These are phyloP conservation scores for Arthrocladium fulminans DNA, from an alignment of 2,329 filamentous ascomycete species.

Conservation along the genomic window DNA sequence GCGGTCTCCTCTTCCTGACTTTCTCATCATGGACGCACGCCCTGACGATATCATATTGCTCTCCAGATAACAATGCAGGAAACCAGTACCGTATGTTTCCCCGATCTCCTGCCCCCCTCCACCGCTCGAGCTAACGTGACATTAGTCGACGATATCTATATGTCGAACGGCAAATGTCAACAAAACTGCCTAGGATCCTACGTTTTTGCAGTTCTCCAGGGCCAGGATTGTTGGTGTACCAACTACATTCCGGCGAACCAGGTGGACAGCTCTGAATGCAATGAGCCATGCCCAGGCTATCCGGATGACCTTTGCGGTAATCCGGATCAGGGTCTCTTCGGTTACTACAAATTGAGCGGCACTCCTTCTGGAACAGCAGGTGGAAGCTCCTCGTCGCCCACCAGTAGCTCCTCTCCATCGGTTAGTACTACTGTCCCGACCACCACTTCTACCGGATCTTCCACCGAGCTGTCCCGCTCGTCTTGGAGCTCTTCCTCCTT, in stretches of 20 bases:
- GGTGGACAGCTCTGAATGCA: constrained; percentile 30
- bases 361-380: constrained; percentile 19
- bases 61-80: neutral
- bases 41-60: constrained; percentile 2
- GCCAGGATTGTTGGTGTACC: constrained; percentile 42
- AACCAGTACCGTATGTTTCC: neutral
- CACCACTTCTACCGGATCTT: constrained; percentile 10
- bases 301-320: constrained; percentile 39
- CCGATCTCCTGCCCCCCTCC: neutral
- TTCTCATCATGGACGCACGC: constrained; percentile 3
- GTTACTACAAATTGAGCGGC: constrained; percentile 32
- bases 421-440: constrained; percentile 21
- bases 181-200: constrained; percentile 33
- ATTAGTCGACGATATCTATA: constrained; percentile 1
- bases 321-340: constrained; percentile 31
- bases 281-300: constrained; percentile 39
- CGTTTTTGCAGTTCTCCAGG: constrained; percentile 39
- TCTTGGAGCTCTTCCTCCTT: neutral
- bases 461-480: constrained; percentile 4
- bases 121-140: neutral
- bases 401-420: constrained; percentile 16
- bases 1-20: neutral
- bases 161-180: constrained; percentile 37
- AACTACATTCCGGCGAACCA: constrained; percentile 35
- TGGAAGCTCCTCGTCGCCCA: constrained; percentile 11